Evolutionary conservation across 2,329 filamentous ascomycete species (phyloP).

Genomic region (Sodiomyces alkalinus): DNA sequence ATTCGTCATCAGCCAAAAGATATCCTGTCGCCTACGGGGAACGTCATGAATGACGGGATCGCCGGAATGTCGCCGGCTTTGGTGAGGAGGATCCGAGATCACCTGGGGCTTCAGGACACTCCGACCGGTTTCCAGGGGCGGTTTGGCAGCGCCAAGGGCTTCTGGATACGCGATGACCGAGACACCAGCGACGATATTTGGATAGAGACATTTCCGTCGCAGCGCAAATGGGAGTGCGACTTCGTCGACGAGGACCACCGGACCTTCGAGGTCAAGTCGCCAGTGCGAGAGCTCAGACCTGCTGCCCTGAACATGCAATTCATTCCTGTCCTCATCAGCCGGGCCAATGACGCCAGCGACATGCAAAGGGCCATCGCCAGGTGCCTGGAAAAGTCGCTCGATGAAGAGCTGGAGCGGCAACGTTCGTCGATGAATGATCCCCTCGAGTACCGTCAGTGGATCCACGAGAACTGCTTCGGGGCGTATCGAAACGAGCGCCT

Average conservation of each 20-base stretch:
- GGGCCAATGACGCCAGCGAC: constrained; percentile 26
- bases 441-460: constrained; percentile 35
- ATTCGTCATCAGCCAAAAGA: constrained; percentile 24
- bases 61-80: constrained; percentile 47
- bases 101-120: constrained; percentile 33
- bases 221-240: constrained; percentile 50
- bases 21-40: constrained; percentile 20
- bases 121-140: constrained; percentile 56
- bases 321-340: constrained; percentile 49
- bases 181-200: constrained; percentile 33
- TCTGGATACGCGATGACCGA: constrained; percentile 50
- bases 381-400: constrained; percentile 33
- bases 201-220: constrained; percentile 53
- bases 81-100: constrained; percentile 32
- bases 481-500: constrained; percentile 20
- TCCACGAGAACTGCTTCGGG: constrained; percentile 22
- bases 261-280: constrained; percentile 48
- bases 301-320: constrained; percentile 52
- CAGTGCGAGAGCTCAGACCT: constrained; percentile 28
- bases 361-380: constrained; percentile 34
- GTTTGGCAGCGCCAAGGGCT: constrained; percentile 58
- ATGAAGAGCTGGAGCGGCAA: constrained; percentile 35
- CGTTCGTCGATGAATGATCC: constrained; percentile 34
- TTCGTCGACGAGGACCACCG: constrained; percentile 32
- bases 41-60: constrained; percentile 54